A percentile compares a stretch with the other conserved stretches of the same genome.
phyloP scores from a whole-genome alignment of 306 rosid species.

The Prunus fruticosa region DNA sequence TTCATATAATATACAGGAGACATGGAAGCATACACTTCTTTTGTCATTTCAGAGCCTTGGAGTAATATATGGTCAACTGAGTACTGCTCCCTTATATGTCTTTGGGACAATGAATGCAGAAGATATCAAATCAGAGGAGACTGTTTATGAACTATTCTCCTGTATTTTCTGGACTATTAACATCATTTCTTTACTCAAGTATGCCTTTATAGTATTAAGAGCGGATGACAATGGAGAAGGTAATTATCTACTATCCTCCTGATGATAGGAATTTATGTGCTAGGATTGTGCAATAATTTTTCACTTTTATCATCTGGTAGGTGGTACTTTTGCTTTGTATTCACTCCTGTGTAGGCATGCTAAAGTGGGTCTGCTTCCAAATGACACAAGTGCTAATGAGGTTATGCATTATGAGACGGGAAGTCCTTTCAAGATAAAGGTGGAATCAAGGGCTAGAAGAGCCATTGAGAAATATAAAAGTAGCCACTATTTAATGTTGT shows the following conservation, averaged over 20 bases:
- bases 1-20: constrained; percentile 38
- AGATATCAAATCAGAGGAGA: constrained; percentile 40
- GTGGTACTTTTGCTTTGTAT: constrained; percentile 79
- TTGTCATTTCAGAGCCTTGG: constrained; percentile 79
- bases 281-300: constrained; percentile 16
- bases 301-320: constrained; percentile 26
- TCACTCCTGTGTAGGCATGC: constrained; percentile 83
- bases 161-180: constrained; percentile 80
- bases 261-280: background rate
- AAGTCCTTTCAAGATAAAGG: constrained; percentile 32
- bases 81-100: constrained; percentile 77
- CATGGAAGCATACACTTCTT: constrained; percentile 61
- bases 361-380: constrained; percentile 72
- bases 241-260: constrained; percentile 15
- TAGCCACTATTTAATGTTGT: constrained; percentile 58
- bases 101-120: constrained; percentile 47
- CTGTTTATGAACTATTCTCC: constrained; percentile 59
- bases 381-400: constrained; percentile 47
- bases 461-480: constrained; percentile 60
- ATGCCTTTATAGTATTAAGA: constrained; percentile 55
- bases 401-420: constrained; percentile 39
- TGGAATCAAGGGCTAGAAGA: constrained; percentile 60
- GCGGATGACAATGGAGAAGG: constrained; percentile 81
- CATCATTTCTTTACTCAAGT: constrained; percentile 56
- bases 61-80: constrained; percentile 71